These are phyloP conservation scores for Solanum bukasovii DNA, from an alignment of 257 asterid genomes.

Conservation along the genomic window DNA sequence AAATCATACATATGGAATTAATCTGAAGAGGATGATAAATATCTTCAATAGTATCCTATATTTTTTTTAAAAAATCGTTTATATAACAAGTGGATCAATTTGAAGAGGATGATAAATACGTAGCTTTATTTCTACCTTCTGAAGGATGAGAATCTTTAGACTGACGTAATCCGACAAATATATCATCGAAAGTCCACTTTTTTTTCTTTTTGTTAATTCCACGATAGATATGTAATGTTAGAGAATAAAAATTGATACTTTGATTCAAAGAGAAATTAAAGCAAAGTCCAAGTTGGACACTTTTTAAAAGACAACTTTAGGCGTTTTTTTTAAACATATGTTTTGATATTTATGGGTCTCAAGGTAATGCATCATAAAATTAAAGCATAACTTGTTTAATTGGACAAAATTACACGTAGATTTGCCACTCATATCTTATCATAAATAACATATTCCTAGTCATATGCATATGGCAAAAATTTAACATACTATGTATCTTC, in stretches of 20 bases:
- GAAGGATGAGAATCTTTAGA: neutral
- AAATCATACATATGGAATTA: neutral
- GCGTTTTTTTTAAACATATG: neutral
- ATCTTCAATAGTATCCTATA: neutral
- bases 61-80: neutral
- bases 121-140: fast-evolving
- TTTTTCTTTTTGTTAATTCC: neutral
- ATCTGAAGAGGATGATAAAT: neutral
- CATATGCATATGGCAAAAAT: neutral
- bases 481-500: neutral
- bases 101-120: neutral
- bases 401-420: conserved; percentile 8
- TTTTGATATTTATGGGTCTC: conserved; percentile 9
- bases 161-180: neutral
- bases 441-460: neutral
- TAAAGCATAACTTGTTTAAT: neutral
- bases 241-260: conserved; percentile 9
- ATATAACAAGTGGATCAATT: neutral
- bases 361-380: conserved; percentile 16
- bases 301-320: neutral
- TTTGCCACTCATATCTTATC: conserved; percentile 7
- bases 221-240: neutral
- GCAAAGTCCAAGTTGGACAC: neutral
- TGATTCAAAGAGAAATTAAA: conserved; percentile 5
- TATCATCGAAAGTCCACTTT: neutral